Percentiles rank a stretch among this genome's conserved stretches.
Evolutionary conservation across 2,329 filamentous ascomycete species (phyloP).

Genomic region (Madurella mycetomatis): DNA sequence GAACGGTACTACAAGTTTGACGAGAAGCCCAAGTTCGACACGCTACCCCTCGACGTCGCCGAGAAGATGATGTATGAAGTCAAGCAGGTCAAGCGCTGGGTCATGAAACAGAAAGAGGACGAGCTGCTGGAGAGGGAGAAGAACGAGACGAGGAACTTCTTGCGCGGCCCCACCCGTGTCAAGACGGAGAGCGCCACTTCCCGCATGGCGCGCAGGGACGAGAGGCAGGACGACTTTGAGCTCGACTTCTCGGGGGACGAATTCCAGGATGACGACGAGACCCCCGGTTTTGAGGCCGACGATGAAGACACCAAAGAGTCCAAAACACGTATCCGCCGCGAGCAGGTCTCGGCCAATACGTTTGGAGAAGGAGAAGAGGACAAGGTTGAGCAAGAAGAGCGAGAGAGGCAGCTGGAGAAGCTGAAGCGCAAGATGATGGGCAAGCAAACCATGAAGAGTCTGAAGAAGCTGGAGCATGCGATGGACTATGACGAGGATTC

Average conservation of each 20-base stretch:
- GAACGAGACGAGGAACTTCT: slow-evolving; percentile 51
- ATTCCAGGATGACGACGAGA: slow-evolving; percentile 87
- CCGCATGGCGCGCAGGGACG: slow-evolving; percentile 54
- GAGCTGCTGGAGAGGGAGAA: slow-evolving; percentile 55
- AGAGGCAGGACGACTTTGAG: slow-evolving; percentile 67
- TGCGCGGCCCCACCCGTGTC: slow-evolving; percentile 54
- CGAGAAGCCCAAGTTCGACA: slow-evolving; percentile 72
- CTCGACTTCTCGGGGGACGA: slow-evolving; percentile 64
- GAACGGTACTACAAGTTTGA: slow-evolving; percentile 95
- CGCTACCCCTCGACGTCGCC: slow-evolving; percentile 75
- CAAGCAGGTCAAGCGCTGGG: slow-evolving; percentile 72
- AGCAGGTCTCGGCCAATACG: slow-evolving; percentile 82
- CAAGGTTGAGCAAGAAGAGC: slow-evolving; percentile 70
- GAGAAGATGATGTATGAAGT: slow-evolving; percentile 80
- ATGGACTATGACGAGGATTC: slow-evolving; percentile 74
- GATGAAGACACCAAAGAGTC: slow-evolving; percentile 75
- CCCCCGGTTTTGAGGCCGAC: slow-evolving; percentile 67
- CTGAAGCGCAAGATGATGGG: slow-evolving; percentile 66
- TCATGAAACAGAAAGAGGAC: slow-evolving; percentile 64
- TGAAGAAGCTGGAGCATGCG: slow-evolving; percentile 82
- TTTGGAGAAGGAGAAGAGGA: slow-evolving; percentile 68
- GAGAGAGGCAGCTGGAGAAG: slow-evolving; percentile 62
- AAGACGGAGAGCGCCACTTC: slow-evolving; percentile 66
- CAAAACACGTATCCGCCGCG: slow-evolving; percentile 67
- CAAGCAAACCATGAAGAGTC: slow-evolving; percentile 72